These are phyloP conservation scores for Aspergillus viridinutans DNA, from an alignment of 2,329 filamentous ascomycete genomes.

Conservation along the genomic window DNA sequence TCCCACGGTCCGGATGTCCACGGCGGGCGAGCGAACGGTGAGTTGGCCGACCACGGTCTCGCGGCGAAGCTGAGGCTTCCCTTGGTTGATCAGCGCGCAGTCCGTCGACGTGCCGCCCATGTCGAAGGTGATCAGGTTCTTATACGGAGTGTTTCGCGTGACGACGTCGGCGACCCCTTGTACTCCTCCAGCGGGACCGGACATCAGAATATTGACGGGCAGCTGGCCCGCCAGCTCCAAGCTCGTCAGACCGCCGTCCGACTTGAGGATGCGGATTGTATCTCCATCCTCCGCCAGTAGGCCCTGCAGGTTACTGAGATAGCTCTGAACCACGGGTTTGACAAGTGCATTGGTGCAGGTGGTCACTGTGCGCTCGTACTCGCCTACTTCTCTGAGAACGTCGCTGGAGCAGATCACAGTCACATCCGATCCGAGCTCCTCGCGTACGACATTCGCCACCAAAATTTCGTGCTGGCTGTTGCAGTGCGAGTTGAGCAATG, in stretches of 20 bases:
- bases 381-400: slow-evolving; percentile 46
- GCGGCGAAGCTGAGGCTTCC: slow-evolving; percentile 42
- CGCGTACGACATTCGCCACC: slow-evolving; percentile 37
- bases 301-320: slow-evolving; percentile 40
- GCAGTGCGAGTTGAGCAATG: slow-evolving; percentile 46
- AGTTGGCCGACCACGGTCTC: slow-evolving; percentile 45
- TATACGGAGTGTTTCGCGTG: slow-evolving; percentile 44
- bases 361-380: slow-evolving; percentile 49
- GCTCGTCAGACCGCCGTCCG: slow-evolving; percentile 47
- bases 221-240: slow-evolving; percentile 43
- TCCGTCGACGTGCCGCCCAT: slow-evolving; percentile 52
- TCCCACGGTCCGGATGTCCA: slow-evolving; percentile 49
- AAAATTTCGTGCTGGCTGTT: slow-evolving; percentile 42
- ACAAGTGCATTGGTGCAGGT: slow-evolving; percentile 47
- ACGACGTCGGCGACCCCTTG: slow-evolving; percentile 47
- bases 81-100: slow-evolving; percentile 44
- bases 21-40: slow-evolving; percentile 45
- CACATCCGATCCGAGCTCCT: slow-evolving; percentile 42
- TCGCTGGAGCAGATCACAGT: slow-evolving; percentile 46
- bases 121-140: slow-evolving; percentile 48
- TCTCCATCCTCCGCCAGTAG: slow-evolving; percentile 40
- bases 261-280: slow-evolving; percentile 48
- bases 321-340: slow-evolving; percentile 46
- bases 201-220: slow-evolving; percentile 49
- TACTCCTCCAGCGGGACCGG: slow-evolving; percentile 49